Evolutionary conservation across 345 rosid genomes (phyloP).

Genomic region (Eucalyptus marginata): DNA sequence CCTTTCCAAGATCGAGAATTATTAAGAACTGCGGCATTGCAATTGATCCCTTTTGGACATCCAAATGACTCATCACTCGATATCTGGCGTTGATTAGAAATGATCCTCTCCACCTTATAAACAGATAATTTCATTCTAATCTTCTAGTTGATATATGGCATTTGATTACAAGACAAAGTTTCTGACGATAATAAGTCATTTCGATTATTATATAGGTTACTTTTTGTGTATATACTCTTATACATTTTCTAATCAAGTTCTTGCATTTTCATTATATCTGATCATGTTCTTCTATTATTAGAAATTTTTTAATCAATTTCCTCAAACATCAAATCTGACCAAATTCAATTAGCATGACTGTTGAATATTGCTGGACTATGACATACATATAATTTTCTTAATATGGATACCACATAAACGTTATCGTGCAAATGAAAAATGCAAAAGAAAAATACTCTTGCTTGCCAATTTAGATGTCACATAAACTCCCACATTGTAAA

Average conservation of each 20-base stretch:
- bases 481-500: background rate
- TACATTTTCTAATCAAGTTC: background rate
- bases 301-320: background rate
- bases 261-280: background rate
- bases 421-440: background rate
- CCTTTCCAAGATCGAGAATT: background rate
- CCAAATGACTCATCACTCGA: background rate
- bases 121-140: background rate
- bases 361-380: background rate
- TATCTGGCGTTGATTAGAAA: background rate
- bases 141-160: background rate
- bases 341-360: background rate
- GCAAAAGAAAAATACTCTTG: background rate
- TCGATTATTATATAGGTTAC: background rate
- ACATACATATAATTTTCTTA: background rate
- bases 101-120: background rate
- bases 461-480: background rate
- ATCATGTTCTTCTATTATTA: background rate
- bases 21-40: background rate
- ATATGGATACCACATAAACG: background rate
- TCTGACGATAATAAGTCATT: background rate
- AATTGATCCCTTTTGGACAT: background rate
- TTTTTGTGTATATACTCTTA: background rate
- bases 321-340: background rate
- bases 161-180: background rate